Conservation (phyloP, 2,329 filamentous ascomycete species). For the Aspergillus viridinutans region DNA sequence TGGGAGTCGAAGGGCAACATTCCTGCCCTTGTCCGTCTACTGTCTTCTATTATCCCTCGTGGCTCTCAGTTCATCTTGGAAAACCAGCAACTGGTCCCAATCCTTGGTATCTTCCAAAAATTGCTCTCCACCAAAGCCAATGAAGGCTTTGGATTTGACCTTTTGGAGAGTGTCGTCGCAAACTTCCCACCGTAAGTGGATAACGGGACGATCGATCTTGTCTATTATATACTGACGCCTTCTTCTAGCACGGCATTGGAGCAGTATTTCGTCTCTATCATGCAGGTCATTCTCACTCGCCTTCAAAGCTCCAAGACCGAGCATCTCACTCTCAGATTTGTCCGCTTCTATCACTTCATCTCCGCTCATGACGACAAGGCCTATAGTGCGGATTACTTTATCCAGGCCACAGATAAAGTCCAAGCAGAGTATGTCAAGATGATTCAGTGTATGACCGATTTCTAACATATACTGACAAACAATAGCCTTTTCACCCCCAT, state of each 20-base stretch:
- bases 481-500: conserved; percentile 70
- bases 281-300: conserved; percentile 74
- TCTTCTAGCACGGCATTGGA: conserved; percentile 58
- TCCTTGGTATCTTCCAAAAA: conserved; percentile 95
- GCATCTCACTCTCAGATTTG: conserved; percentile 79
- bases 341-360: conserved; percentile 90
- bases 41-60: conserved; percentile 78
- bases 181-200: conserved; percentile 65
- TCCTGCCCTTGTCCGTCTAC: conserved; percentile 78
- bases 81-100: conserved; percentile 76
- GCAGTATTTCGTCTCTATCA: conserved; percentile 72
- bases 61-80: conserved; percentile 68
- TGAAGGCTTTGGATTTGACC: conserved; percentile 81
- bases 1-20: conserved; percentile 95
- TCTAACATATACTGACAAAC: conserved; percentile 2
- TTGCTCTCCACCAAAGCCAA: conserved; percentile 77
- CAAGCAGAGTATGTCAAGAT: conserved; percentile 56
- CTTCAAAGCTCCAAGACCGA: conserved; percentile 72
- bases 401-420: conserved; percentile 74
- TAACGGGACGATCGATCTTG: neutral
- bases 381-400: conserved; percentile 90
- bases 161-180: conserved; percentile 75
- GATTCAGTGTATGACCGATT: neutral
- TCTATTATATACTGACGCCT: conserved; percentile 1
- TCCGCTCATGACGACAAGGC: conserved; percentile 73